Conservation (phyloP, 2,329 filamentous ascomycete species). For the Pestalotiopsis sp. region DNA sequence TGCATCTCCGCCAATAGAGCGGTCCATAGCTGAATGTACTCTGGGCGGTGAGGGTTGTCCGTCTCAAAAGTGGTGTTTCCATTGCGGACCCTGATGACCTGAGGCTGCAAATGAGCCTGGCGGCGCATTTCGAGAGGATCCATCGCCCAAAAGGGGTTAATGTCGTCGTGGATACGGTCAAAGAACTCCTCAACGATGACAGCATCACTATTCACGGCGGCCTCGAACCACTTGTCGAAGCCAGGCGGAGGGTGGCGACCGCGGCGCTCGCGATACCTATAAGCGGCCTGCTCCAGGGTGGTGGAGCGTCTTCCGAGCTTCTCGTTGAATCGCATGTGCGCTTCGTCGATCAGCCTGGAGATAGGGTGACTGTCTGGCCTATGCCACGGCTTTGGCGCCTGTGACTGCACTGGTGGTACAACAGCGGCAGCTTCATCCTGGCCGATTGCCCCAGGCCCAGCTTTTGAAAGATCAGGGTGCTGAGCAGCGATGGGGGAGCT, state of each 20-base stretch:
- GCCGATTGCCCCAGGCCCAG: neutral
- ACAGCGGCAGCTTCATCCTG: neutral
- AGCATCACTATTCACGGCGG: slow-evolving; percentile 50
- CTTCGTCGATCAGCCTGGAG: slow-evolving; percentile 45
- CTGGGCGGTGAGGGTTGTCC: slow-evolving; percentile 38
- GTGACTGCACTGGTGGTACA: neutral
- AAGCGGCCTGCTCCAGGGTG: slow-evolving; percentile 52
- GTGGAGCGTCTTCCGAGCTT: slow-evolving; percentile 46
- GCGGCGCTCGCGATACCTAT: slow-evolving; percentile 55
- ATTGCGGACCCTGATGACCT: slow-evolving; percentile 47
- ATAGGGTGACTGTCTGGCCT: slow-evolving; percentile 44
- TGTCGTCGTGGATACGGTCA: slow-evolving; percentile 64
- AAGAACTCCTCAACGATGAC: slow-evolving; percentile 65
- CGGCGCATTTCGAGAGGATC: slow-evolving; percentile 40
- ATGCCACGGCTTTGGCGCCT: neutral
- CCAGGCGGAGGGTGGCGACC: slow-evolving; percentile 64
- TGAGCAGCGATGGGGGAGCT: neutral
- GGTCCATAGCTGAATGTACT: slow-evolving; percentile 49
- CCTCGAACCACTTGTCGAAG: slow-evolving; percentile 60
- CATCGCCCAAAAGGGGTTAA: slow-evolving; percentile 61
- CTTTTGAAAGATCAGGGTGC: neutral
- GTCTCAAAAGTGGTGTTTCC: slow-evolving; percentile 40
- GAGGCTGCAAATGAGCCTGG: slow-evolving; percentile 42
- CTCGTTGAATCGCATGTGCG: slow-evolving; percentile 41
- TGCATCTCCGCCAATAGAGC: slow-evolving; percentile 54